These are phyloP conservation scores for Saitoella complicata DNA, from an alignment of 805 yeast genomes.

Conservation along the genomic window DNA sequence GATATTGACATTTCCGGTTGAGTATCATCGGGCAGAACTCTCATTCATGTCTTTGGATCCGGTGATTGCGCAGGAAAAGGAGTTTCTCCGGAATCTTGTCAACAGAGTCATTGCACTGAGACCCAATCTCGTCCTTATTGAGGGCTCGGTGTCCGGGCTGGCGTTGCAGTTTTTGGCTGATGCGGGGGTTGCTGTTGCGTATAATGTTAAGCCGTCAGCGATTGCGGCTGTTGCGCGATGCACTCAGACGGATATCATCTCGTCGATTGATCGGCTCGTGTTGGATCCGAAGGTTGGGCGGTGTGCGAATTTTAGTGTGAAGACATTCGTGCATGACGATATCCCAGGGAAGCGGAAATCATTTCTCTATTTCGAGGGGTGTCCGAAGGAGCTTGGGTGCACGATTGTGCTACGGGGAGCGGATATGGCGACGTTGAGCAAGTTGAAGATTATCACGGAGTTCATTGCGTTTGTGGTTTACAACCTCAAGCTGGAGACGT, in stretches of 20 bases:
- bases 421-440: conserved; percentile 39
- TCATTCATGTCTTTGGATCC: conserved; percentile 71
- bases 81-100: conserved; percentile 66
- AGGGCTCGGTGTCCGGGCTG: conserved; percentile 65
- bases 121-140: conserved; percentile 67
- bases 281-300: conserved; percentile 55
- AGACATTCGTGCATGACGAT: conserved; percentile 41
- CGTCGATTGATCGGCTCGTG: conserved; percentile 72
- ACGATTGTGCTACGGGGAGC: conserved; percentile 81
- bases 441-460: conserved; percentile 63
- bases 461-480: conserved; percentile 66
- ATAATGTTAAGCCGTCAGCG: conserved; percentile 65
- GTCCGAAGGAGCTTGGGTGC: conserved; percentile 57
- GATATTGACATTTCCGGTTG: conserved; percentile 76
- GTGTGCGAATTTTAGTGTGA: conserved; percentile 58
- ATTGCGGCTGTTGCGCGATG: conserved; percentile 61
- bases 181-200: conserved; percentile 66
- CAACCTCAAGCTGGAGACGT: conserved; percentile 65
- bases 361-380: conserved; percentile 65
- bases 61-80: conserved; percentile 72
- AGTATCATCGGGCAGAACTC: conserved; percentile 51
- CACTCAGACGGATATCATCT: conserved; percentile 70
- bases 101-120: conserved; percentile 57
- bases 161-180: conserved; percentile 59
- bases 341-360: conserved; percentile 30